phyloP scores from a whole-genome alignment of 2,329 filamentous ascomycete species.

The Dryadomyces quercus-mongolicae region DNA sequence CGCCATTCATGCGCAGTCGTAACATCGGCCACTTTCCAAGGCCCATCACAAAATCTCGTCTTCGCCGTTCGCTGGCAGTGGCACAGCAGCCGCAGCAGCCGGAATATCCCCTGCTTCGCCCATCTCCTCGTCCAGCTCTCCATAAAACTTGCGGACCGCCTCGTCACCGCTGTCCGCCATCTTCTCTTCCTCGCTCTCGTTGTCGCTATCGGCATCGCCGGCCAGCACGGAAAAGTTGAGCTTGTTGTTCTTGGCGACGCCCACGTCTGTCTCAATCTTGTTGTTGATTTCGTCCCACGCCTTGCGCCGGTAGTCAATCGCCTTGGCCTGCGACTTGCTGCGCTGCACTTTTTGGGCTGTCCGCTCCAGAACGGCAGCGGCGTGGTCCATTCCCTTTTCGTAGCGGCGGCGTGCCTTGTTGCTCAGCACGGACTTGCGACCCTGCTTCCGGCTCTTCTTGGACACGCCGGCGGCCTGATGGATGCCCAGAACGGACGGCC shows the following conservation, averaged over 20 bases:
- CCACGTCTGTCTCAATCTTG: slow-evolving; percentile 1
- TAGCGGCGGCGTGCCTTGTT: slow-evolving; percentile 42
- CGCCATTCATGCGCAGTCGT: too few species aligned
- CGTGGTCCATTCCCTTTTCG: slow-evolving; percentile 45
- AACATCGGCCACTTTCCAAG: neutral
- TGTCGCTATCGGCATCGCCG: slow-evolving; percentile 1
- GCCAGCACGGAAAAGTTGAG: slow-evolving; percentile 5
- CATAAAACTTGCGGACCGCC: slow-evolving; percentile 11
- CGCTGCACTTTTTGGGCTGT: slow-evolving; percentile 42
- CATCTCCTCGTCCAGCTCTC: slow-evolving; percentile 10
- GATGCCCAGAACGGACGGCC: slow-evolving; percentile 57
- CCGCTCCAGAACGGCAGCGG: slow-evolving; percentile 46
- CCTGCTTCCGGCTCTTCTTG: slow-evolving; percentile 48
- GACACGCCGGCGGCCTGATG: slow-evolving; percentile 54
- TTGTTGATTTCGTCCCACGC: slow-evolving; percentile 47
- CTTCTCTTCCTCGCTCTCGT: neutral
- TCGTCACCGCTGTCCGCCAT: slow-evolving; percentile 11
- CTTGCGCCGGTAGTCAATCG: slow-evolving; percentile 36
- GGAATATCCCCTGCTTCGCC: neutral
- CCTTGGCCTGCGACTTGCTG: slow-evolving; percentile 36
- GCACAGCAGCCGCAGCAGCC: neutral
- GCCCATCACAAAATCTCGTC: slow-evolving; percentile 13
- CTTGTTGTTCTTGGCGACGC: slow-evolving; percentile 4
- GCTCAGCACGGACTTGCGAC: slow-evolving; percentile 41
- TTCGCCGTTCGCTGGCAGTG: slow-evolving; percentile 6